These are phyloP conservation scores for Apodospora peruviana DNA, from an alignment of 495 filamentous ascomycete species.

Conservation along the genomic window DNA sequence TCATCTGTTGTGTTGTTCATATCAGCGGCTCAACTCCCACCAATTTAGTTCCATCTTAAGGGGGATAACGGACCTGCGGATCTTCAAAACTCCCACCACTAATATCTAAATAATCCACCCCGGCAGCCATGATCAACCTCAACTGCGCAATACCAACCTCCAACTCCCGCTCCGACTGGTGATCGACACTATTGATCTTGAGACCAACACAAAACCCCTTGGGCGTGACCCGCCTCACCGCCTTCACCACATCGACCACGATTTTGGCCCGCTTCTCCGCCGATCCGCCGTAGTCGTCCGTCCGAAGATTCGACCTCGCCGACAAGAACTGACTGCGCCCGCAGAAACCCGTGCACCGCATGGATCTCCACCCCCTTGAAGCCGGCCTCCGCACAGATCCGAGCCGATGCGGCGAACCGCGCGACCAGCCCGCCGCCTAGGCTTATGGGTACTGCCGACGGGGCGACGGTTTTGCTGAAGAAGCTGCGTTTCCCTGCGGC, in stretches of 20 bases:
- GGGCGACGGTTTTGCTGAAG: slow-evolving; percentile 43
- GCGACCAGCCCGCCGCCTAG: slow-evolving; percentile 36
- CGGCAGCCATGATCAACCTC: slow-evolving; percentile 42
- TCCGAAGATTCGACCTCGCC: slow-evolving; percentile 53
- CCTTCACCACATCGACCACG: slow-evolving; percentile 53
- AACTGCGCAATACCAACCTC: slow-evolving; percentile 50
- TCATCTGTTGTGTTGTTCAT: slow-evolving; percentile 5
- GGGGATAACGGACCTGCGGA: slow-evolving; percentile 27
- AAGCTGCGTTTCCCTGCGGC: slow-evolving; percentile 40
- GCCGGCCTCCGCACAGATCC: slow-evolving; percentile 59
- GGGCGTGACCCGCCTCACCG: slow-evolving; percentile 48
- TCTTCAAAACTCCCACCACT: slow-evolving; percentile 56
- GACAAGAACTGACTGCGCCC: slow-evolving; percentile 70
- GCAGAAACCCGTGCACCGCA: slow-evolving; percentile 66
- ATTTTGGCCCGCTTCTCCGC: slow-evolving; percentile 62
- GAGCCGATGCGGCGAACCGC: slow-evolving; percentile 53
- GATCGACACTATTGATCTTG: slow-evolving; percentile 59
- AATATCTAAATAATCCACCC: slow-evolving; percentile 60
- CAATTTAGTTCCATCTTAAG: background rate
- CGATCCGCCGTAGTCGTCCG: slow-evolving; percentile 61
- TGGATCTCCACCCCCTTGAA: slow-evolving; percentile 75
- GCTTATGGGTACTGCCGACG: slow-evolving; percentile 38
- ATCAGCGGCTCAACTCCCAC: background rate
- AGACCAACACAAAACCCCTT: slow-evolving; percentile 50
- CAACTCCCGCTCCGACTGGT: slow-evolving; percentile 35